These are phyloP conservation scores for Pseudogymnoascus sp. DNA, from an alignment of 2,329 filamentous ascomycete genomes.

Conservation along the genomic window DNA sequence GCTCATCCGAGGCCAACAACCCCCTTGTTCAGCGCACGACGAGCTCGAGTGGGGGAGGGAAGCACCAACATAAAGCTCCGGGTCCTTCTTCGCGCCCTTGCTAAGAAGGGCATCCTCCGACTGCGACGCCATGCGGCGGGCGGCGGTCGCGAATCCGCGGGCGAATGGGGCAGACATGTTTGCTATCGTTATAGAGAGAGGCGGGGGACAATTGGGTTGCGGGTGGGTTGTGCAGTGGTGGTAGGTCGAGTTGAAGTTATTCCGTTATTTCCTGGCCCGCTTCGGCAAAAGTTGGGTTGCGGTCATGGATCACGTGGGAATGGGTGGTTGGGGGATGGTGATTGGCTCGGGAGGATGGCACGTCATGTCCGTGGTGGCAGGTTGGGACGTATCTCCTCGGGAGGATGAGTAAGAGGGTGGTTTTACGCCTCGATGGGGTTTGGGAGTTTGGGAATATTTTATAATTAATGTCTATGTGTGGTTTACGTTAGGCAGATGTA, in stretches of 20 bases:
- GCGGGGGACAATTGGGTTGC: not conserved
- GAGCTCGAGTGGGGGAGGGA: not conserved
- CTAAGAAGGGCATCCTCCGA: conserved; percentile 44
- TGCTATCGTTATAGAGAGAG: not conserved
- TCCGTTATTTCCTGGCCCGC: not conserved
- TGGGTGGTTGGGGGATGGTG: not conserved
- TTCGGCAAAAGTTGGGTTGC: conserved; percentile 6
- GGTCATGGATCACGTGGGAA: not conserved
- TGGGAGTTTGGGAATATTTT: not conserved
- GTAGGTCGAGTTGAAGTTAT: not conserved
- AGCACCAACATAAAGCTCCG: conserved; percentile 59
- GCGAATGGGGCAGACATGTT: conserved; percentile 27
- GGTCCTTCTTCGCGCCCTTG: conserved; percentile 59
- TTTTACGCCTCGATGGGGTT: not conserved
- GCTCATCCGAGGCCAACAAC: not conserved
- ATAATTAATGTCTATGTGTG: not conserved
- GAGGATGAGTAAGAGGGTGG: not conserved
- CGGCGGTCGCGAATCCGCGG: conserved; percentile 28
- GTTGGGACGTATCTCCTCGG: not conserved
- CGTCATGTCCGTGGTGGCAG: not conserved
- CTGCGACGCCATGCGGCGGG: conserved; percentile 27
- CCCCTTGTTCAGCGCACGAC: not conserved
- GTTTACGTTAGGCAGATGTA: not conserved
- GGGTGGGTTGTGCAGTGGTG: conserved; percentile 3
- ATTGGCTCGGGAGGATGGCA: not conserved